Base-by-base conservation (phyloP, 495 filamentous ascomycete species). In the Hamigera avellanea region DNA sequence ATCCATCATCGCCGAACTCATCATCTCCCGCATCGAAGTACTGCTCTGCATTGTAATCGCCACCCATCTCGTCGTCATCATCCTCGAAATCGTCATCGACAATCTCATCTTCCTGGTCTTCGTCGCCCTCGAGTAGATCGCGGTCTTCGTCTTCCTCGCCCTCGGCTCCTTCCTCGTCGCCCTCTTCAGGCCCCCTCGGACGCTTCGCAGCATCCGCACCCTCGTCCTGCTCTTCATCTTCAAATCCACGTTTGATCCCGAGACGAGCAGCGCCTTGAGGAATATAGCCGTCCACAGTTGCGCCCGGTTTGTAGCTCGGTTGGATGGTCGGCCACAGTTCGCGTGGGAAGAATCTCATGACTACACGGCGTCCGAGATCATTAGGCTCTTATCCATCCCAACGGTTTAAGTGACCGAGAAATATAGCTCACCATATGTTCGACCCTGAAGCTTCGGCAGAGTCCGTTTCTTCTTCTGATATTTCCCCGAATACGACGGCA, bases 21-120 rank as follows among this genome's bases (percentile, higher is more conserved):
- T 75, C 73, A 31, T 72, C 76, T 6, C 76, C 76, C 25, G 57
- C 70, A 45, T 79, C 75, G 39, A 79, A 80, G 59, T 79, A 78
- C 33, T 76, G 66, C 41, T 80, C 75, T 0, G 75, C 75, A 44
- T 80, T 76, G 52, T 80, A 78, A 41, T 74, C 71, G 0, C 67
- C 71, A 8, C 64, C 71, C 64, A 69, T 66, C 14, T 73, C 71
- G 36, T 74, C 69, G 1, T 74, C 71, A 36, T 73, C 67, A 9
- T 69, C 68, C 30, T 66, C 61, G 32, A 70, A 75, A 26, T 78
- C 67, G 44, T 77, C 67, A 35, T 74, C 72, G 31, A 65, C 61
- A 32, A 72, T 64, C 36, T 72, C 69, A 25, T 73, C 73, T 14
- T 63, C 53, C 14, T 46, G 42, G 8, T 66, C 68, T 19, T 73